Conservation (phyloP, 768 basidiomycete genomes). For the Trametes sanguinea region DNA sequence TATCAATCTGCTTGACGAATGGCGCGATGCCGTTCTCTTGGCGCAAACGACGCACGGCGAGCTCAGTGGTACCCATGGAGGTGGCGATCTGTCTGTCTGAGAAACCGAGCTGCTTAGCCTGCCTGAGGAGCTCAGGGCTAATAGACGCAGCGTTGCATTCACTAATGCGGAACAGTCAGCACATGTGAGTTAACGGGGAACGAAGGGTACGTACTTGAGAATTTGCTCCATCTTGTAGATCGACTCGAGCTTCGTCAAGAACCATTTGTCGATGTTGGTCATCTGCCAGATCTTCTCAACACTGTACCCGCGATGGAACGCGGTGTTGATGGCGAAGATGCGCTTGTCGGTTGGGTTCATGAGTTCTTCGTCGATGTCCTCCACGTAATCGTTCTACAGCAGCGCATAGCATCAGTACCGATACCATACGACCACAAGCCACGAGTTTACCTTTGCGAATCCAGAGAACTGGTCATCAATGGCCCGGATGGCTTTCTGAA, state of each 20-base stretch:
- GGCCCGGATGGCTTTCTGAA: constrained; percentile 96
- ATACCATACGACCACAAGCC: neutral
- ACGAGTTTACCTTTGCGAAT: constrained; percentile 73
- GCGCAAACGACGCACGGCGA: constrained; percentile 88
- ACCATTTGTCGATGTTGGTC: constrained; percentile 99
- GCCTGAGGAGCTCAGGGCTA: constrained; percentile 61
- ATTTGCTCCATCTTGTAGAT: constrained; percentile 80
- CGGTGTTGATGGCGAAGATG: constrained; percentile 93
- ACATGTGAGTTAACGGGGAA: neutral
- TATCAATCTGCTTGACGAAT: constrained; percentile 98
- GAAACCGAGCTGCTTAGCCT: constrained; percentile 94
- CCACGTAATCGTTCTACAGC: constrained; percentile 77
- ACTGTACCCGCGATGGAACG: constrained; percentile 89
- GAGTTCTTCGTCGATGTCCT: constrained; percentile 91
- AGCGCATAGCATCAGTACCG: neutral
- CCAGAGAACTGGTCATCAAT: constrained; percentile 96
- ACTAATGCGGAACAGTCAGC: constrained; percentile 39
- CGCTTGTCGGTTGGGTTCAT: constrained; percentile 95
- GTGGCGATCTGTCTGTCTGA: constrained; percentile 88
- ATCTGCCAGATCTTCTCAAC: constrained; percentile 97
- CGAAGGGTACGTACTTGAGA: constrained; percentile 59
- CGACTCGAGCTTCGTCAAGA: constrained; percentile 84
- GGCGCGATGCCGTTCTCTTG: constrained; percentile 82
- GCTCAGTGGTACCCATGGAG: constrained; percentile 86
- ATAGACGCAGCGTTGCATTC: constrained; percentile 66